Evolutionary conservation across 345 rosid genomes (phyloP), one percentile per base, ranked within the genome.

Genomic region (Gossypium raimondii): DNA sequence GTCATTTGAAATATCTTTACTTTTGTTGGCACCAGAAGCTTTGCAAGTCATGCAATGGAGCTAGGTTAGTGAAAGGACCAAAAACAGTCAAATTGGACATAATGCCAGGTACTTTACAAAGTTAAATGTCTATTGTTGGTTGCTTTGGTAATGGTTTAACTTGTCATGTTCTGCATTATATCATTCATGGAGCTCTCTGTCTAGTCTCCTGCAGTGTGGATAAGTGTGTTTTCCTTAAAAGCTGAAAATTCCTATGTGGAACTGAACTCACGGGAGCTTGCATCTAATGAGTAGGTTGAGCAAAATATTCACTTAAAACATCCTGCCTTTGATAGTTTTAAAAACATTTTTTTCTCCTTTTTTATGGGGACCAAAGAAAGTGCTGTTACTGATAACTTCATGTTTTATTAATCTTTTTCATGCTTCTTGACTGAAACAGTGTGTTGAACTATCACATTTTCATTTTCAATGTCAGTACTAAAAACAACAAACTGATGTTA

Each of bases 11-110:
- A 7, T 75, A 17, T 52, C 34, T 75, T 27, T 12, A 9, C 48
- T 38, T n/a, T 55, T 13, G 13, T 18, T 82, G 75, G 78, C 68
- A 29, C 78, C 88, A 96, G 99, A 93, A 90, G 70, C 73, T 89
- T 67, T 96, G 99, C 94, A 90, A 83, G 82, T 80, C 97, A 60
- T 96, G 99, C 83, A 87, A 86, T 82, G 99, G 99, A 50, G 86
- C 80, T 55, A 86, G 85, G 81, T 93, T 96, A 70, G 86, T 89
- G 73, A 82, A 77, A 78, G 98, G 99, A 81, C 73, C 85, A 68
- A 96, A 93, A 84, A 62, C 99, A 10, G 89, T 92, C 81, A 93
- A 92, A 77, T 77, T 96, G 87, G 92, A 85, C 79, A 86, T 95
- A 20, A 82, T 86, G 81, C 86, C 99, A 85, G 99, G 99, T 94